Evolutionary conservation across 148 eudicot species (phyloP), one percentile per base, ranked within the genome.

Genomic region (Dysphania ambrosioides): DNA sequence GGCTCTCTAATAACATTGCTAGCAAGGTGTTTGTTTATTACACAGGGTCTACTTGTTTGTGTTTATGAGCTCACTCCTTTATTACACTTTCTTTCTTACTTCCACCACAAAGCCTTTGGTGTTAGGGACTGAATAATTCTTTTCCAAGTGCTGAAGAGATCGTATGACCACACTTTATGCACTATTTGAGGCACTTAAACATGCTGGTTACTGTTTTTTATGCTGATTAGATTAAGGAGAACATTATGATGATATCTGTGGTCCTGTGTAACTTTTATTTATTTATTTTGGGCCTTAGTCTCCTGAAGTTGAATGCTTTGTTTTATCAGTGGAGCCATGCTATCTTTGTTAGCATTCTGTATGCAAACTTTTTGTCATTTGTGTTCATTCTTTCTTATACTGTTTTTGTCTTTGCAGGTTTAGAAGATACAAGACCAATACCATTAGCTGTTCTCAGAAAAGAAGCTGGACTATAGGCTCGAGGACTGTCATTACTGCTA

Each of bases 1-100:
- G 82, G 82, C 82, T 79, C 69, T 79, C 82, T 36, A 79, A 79
- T 75, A 79, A 79, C 74, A 79, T 79, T 51, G 82, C 82, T 74
- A 74, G 78, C 78, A 79, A 79, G 82, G 82, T 79, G 42, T n/a
- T n/a, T 7, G 75, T 73, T 65, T 18, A n/a, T 19, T 19, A 32
- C 16, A 12, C 21, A 47, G 34, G 27, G 1, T 0, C 27, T 3
- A 27, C 63, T 59, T 27, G 26, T n/a, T n/a, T n/a, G 8, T 59
- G 15, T 6, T 5, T 59, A 27, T 3, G 64, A 27, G 53, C 16
- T 6, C 53, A 47, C 21, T 21, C 4, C 53, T 47, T 47, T 47
- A 53, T 53, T 5, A 5, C 24, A 1, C 26, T 53, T 19, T 5
- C 2, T 12, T 24, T 53, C 58, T n/a, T n/a, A n/a, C n/a, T n/a